Evolutionary conservation across 495 filamentous ascomycete species (phyloP), one percentile per base, ranked within the genome.

Genomic region (Penicillium lividum): DNA sequence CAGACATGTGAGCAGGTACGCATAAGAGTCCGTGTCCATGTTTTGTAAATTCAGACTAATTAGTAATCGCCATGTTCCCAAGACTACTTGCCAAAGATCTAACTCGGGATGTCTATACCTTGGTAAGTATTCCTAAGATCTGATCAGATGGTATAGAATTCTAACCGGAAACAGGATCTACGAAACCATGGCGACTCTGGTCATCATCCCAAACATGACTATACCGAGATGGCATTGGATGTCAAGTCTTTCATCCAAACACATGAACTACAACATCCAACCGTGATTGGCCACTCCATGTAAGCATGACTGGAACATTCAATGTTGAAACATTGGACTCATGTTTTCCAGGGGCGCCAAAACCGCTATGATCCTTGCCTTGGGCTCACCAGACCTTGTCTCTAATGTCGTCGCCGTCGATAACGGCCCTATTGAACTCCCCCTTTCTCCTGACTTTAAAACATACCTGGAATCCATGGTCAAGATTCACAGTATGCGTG

Each of bases 141-240:
- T 11, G 25, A 42, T 16, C 33, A 11, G 3, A 4, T 1, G 27
- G 27, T 40, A 11, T 25, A 40, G 7, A 52, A 9, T 29, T 30
- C 8, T 36, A 25, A 15, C 22, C 0, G 9, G 5, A 47, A 22
- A 40, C 33, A 91, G 89, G 91, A 96, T 72, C 80, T 95, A 15
- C 81, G 91, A 57, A 96, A 95, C 68, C 92, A 95, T 77, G 92
- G 92, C 56, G 89, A 92, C 30, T 91, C 88, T 13, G 84, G 87
- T 1, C 90, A 94, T 62, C 69, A 84, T 63, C 76, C 73, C 8
- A 72, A 68, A 3, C 91, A 96, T 66, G 82, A 89, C 75, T 96
- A 95, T 71, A 70, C 75, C 30, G 78, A 86, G 50, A 90, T 95
- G 82, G 89, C 91, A 10, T 84, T 85, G 56, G 91, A 96, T 60